Conservation (phyloP, 805 yeast species). For the Schwanniomyces pseudopolymorphus region DNA sequence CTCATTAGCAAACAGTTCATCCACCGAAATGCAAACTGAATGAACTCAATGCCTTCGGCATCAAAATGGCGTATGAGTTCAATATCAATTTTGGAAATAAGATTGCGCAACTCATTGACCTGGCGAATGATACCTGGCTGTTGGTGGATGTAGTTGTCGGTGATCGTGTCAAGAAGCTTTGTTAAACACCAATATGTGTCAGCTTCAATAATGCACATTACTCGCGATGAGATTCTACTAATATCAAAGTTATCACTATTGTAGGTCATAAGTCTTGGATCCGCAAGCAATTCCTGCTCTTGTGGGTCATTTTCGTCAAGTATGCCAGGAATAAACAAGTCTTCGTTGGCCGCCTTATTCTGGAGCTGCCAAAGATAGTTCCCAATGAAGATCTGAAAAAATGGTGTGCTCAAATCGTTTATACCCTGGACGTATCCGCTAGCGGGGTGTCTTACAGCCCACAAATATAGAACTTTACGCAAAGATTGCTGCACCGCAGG, state of each 20-base stretch:
- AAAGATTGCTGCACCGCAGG: conserved; percentile 74
- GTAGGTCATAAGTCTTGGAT: conserved; percentile 22
- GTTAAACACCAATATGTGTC: conserved; percentile 97
- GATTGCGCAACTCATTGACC: conserved; percentile 73
- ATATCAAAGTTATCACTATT: conserved; percentile 64
- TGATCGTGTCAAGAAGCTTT: conserved; percentile 87
- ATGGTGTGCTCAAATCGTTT: conserved; percentile 90
- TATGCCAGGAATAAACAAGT: conserved; percentile 36
- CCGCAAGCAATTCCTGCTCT: conserved; percentile 21
- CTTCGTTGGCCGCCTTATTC: conserved; percentile 23
- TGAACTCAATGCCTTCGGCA: conserved; percentile 83
- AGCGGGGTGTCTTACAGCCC: conserved; percentile 98
- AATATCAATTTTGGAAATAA: conserved; percentile 78
- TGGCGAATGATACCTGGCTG: conserved; percentile 97
- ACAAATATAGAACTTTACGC: conserved; percentile 78
- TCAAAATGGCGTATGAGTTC: conserved; percentile 73
- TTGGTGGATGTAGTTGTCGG: conserved; percentile 95
- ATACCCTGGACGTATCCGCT: conserved; percentile 98
- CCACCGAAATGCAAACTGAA: conserved; percentile 97
- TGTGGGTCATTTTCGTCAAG: conserved; percentile 25
- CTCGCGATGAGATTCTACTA: conserved; percentile 52
- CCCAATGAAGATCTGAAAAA: conserved; percentile 79
- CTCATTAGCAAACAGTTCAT: conserved; percentile 98
- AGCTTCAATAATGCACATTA: conserved; percentile 76
- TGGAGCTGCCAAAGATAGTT: conserved; percentile 56